Percentiles rank a stretch among this genome's conserved stretches.
Conservation (phyloP, 371 early-diverging fungal genomes). For the Capillidium rhysosporum region DNA sequence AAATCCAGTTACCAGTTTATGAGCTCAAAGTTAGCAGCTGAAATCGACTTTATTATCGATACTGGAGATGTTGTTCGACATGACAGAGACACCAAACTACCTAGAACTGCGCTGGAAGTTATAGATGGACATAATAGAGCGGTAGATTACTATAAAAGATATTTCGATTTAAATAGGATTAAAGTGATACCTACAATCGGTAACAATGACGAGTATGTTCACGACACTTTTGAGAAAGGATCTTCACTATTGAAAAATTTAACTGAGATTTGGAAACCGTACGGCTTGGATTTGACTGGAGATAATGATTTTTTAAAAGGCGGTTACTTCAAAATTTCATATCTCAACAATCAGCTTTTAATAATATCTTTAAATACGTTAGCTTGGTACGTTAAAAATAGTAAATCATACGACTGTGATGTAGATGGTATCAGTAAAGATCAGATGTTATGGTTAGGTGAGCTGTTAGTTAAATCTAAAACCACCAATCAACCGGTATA, state of each 20-base stretch:
- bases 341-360: conserved; percentile 6
- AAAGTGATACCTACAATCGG: conserved; percentile 22
- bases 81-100: conserved; percentile 15
- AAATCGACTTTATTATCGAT: conserved; percentile 22
- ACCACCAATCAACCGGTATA: conserved; percentile 10
- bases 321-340: conserved; percentile 8
- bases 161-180: conserved; percentile 12
- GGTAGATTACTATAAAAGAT: conserved; percentile 12
- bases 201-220: conserved; percentile 18
- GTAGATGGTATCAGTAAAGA: conserved; percentile 9
- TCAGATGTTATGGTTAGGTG: conserved; percentile 5
- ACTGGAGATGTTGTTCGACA: conserved; percentile 26
- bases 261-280: background rate
- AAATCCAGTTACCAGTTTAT: background rate
- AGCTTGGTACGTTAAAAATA: conserved; percentile 14
- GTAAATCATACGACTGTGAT: conserved; percentile 13
- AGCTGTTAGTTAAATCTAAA: conserved; percentile 6
- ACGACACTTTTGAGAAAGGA: conserved; percentile 9
- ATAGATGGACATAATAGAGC: conserved; percentile 12
- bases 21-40: background rate
- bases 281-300: background rate
- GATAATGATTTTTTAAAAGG: background rate
- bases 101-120: conserved; percentile 13
- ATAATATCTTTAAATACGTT: conserved; percentile 11
- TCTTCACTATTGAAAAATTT: background rate